Base-by-base conservation (phyloP, 2,329 filamentous ascomycete genomes). In the Colletotrichum brevisporum region DNA sequence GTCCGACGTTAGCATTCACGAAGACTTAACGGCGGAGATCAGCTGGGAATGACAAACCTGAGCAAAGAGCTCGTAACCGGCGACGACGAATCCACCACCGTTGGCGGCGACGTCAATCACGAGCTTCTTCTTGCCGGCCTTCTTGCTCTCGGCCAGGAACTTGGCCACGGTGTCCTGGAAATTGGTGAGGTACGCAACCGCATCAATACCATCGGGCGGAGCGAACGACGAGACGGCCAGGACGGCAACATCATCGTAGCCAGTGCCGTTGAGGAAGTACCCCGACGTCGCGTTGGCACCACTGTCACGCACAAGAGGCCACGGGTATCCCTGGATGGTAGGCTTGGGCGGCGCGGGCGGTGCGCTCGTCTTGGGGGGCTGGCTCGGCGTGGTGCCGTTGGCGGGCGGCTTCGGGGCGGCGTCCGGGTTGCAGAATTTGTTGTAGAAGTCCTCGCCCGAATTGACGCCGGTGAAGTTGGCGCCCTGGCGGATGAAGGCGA, bases 21-120 rank as follows among this genome's bases (percentile, higher is more conserved):
- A 4, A 6, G 16, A 47, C 4, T 16, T n/a, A 1, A 18, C 18
- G 45, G 4, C 21, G 21, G 21, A 24, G 21, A 24, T 24, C 2
- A 13, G 77, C 72, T 4, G 83, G 83, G 86, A 0, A 90, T 80
- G 2, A 61, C 67, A 18, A 18, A 70, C 67, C 75, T 86, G 79
- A 61, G 87, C 86, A 79, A 91, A 90, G 27, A 91, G 81, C 74
- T 90, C 89, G 71, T 89, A 89, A 16, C 87, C 89, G n/a, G 86
- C 83, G 8, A 89, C 75, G 52, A 91, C 86, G 15, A 83, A 84
- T 26, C 89, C 89, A 50, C 89, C 89, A 2, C 84, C 85, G 72
- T 91, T 91, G 54, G 83, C 83, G 4, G 83, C 84, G 6, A 91
- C 77, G 71, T 91, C 89, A 36, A 91, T 80, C 12, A 91, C 84